Evolutionary conservation across 73 alveolate genomes (phyloP).

Genomic region (Stentor coeruleus): DNA sequence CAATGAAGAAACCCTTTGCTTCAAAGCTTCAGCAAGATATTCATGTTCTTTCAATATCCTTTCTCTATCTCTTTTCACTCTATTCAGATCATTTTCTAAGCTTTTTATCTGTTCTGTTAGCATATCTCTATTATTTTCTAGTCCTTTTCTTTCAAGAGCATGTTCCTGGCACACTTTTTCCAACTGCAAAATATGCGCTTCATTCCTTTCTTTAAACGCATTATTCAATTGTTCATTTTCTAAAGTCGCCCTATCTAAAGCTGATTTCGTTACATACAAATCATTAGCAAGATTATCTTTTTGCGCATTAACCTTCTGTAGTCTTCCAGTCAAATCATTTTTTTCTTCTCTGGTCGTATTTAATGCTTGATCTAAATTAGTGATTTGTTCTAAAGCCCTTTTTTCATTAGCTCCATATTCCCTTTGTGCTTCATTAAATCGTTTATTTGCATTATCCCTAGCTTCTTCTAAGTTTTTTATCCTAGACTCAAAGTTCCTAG

Average conservation of each 20-base stretch:
- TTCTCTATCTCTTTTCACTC: neutral
- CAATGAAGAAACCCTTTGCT: neutral
- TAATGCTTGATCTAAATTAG: neutral
- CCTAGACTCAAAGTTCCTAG: slow-evolving; percentile 10
- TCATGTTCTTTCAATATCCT: neutral
- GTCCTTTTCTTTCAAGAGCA: neutral
- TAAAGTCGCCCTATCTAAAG: neutral
- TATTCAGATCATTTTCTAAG: slow-evolving; percentile 4
- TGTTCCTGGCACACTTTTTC: slow-evolving; percentile 11
- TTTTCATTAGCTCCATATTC: neutral
- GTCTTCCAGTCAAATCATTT: neutral
- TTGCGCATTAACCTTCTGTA: neutral
- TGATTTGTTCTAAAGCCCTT: neutral
- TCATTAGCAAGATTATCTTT: neutral
- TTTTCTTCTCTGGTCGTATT: slow-evolving; percentile 10
- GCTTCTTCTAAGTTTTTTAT: neutral
- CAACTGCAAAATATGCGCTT: slow-evolving; percentile 27
- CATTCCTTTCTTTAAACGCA: neutral
- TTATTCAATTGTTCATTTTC: slow-evolving; percentile 1
- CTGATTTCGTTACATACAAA: neutral
- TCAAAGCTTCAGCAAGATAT: slow-evolving; percentile 5
- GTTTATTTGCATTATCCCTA: slow-evolving; percentile 17
- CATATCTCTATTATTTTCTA: slow-evolving; percentile 3
- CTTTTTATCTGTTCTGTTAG: neutral
- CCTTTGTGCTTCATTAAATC: neutral